A percentile compares a stretch with the other conserved stretches of the same genome.
Conservation (phyloP, 2,329 filamentous ascomycete species). For the Fusarium sp. region DNA sequence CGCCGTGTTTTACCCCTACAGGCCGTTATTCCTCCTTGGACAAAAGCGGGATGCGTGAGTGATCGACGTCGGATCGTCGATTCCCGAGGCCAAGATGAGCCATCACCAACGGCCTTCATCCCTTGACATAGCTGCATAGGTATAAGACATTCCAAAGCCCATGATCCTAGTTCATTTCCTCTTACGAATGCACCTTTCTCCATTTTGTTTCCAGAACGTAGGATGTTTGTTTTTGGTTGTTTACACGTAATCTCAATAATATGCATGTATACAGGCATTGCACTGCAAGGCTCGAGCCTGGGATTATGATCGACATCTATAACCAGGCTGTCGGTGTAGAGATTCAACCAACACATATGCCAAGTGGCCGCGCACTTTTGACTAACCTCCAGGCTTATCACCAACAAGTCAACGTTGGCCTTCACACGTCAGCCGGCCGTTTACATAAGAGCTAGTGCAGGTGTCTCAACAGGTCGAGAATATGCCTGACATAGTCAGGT, state of each 20-base stretch:
- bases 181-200: neutral
- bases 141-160: conserved; percentile 1
- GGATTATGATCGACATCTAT: conserved; percentile 23
- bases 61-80: conserved; percentile 43
- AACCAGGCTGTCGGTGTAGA: conserved; percentile 21
- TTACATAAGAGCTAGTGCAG: neutral
- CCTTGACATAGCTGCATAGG: conserved; percentile 12
- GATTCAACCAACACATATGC: neutral
- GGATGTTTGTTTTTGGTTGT: neutral
- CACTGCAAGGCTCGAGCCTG: neutral
- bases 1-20: conserved; percentile 4
- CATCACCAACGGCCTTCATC: conserved; percentile 22
- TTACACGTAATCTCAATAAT: neutral
- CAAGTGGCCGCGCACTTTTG: neutral
- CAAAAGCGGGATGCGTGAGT: conserved; percentile 31
- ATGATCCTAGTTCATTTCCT: neutral
- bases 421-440: conserved; percentile 3
- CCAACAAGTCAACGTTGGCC: conserved; percentile 2
- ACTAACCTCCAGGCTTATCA: conserved; percentile 6
- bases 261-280: neutral
- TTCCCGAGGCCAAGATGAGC: conserved; percentile 36
- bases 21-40: conserved; percentile 3
- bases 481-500: neutral
- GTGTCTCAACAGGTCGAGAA: neutral
- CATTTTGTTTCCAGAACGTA: neutral